Evolutionary conservation across 768 basidiomycete genomes (phyloP).

Genomic region (Clavaria fumosa): DNA sequence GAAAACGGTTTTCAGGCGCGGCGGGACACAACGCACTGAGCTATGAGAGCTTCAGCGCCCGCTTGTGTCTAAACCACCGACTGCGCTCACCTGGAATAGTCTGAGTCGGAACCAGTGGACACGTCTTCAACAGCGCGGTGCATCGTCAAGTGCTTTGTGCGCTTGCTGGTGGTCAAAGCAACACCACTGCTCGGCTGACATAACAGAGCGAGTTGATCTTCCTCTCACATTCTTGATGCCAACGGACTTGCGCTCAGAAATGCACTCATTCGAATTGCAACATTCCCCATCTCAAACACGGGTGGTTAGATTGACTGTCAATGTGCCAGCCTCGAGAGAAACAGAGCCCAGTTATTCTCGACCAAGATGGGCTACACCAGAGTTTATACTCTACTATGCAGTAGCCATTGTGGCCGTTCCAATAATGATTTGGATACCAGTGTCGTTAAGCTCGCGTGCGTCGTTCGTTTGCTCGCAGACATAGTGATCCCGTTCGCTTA

Average conservation of each 20-base stretch:
- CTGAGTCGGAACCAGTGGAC: slow-evolving; percentile 89
- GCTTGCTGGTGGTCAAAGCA: slow-evolving; percentile 2
- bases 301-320: slow-evolving; percentile 34
- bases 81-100: slow-evolving; percentile 75
- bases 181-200: neutral
- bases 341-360: slow-evolving; percentile 17
- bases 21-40: slow-evolving; percentile 22
- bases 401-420: slow-evolving; percentile 48
- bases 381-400: slow-evolving; percentile 66
- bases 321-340: slow-evolving; percentile 32
- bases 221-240: too few relatives aligned
- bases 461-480: slow-evolving; percentile 11
- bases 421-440: slow-evolving; percentile 62
- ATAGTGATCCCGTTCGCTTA: slow-evolving; percentile 5
- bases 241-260: slow-evolving; percentile 1
- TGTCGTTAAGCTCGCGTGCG: slow-evolving; percentile 61
- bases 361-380: slow-evolving; percentile 62
- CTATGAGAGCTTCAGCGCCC: slow-evolving; percentile 17
- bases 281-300: slow-evolving; percentile 4
- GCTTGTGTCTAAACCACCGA: too few relatives aligned
- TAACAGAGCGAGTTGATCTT: too few relatives aligned
- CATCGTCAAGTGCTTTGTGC: slow-evolving; percentile 3
- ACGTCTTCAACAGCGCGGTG: slow-evolving; percentile 54
- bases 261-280: neutral
- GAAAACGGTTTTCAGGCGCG: too few relatives aligned